Evolutionary conservation across 1,284 basidiomycete genomes (phyloP).

Genomic region (Puccinia novopanici): DNA sequence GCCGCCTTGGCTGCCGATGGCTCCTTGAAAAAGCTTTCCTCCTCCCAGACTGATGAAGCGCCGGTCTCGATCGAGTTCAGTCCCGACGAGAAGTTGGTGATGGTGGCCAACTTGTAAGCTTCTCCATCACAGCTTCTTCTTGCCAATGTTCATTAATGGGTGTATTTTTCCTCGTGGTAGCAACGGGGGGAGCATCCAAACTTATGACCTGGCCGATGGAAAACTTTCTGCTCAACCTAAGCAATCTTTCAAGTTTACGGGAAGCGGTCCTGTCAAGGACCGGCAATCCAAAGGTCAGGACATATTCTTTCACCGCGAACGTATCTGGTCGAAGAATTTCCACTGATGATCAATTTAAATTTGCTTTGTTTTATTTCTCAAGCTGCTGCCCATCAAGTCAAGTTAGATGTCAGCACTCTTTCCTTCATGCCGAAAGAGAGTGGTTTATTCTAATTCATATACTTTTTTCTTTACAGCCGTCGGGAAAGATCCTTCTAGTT

Average conservation of each 20-base stretch:
- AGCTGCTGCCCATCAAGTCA: slow-evolving; percentile 42
- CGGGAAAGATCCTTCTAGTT: slow-evolving; percentile 25
- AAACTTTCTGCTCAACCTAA: background rate
- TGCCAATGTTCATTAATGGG: background rate
- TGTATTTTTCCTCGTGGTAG: background rate
- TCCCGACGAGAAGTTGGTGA: slow-evolving; percentile 15
- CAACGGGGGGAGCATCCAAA: slow-evolving; percentile 27
- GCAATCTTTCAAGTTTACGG: background rate
- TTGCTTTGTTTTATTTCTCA: background rate
- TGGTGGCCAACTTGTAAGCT: slow-evolving; percentile 38
- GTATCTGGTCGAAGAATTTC: background rate
- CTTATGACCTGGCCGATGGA: slow-evolving; percentile 9
- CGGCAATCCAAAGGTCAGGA: slow-evolving; percentile 30
- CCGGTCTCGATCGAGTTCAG: slow-evolving; percentile 26
- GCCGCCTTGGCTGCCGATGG: slow-evolving; percentile 13
- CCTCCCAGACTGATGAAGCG: slow-evolving; percentile 19
- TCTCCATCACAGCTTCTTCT: too few relatives aligned
- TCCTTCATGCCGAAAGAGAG: background rate
- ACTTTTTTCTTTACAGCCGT: background rate
- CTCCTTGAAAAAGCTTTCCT: slow-evolving; percentile 16
- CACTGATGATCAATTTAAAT: background rate
- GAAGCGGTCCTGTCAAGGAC: slow-evolving; percentile 22
- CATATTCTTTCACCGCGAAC: background rate
- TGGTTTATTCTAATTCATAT: background rate
- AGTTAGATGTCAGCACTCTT: slow-evolving; percentile 24